phyloP scores from a whole-genome alignment of 2,329 filamentous ascomycete genomes.

The Fusarium concolor region DNA sequence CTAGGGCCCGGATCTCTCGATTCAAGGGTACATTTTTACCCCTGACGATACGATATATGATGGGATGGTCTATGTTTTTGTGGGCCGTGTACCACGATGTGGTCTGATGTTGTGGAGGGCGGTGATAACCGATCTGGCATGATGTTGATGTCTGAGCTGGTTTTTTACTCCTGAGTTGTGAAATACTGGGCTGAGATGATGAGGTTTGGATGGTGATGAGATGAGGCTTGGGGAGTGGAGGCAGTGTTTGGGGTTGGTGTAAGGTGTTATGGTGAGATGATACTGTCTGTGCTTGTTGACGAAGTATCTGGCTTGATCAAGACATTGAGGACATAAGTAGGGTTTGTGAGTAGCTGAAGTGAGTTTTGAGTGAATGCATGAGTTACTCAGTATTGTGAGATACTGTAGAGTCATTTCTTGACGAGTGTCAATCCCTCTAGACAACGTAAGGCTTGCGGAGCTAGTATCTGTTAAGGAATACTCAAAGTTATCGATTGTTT shows the following conservation, averaged over 20 bases:
- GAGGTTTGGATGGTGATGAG: not conserved
- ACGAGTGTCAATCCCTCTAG: no score
- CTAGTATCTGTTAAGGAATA: no score
- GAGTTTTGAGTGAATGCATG: no score
- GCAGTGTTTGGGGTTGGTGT: not conserved
- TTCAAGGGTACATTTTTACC: not conserved
- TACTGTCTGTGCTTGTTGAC: no score
- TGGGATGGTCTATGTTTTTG: not conserved
- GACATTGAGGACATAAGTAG: no score
- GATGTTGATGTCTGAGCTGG: not conserved
- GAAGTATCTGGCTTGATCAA: no score
- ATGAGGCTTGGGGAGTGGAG: not conserved
- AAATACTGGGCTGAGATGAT: not conserved
- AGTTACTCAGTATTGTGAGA: no score
- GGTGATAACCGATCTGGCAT: conserved; percentile 9
- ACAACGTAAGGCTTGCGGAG: no score
- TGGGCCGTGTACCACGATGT: conserved; percentile 9
- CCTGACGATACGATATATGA: conserved; percentile 8
- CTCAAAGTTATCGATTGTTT: no score
- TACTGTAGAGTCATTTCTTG: no score
- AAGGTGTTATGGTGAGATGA: not conserved
- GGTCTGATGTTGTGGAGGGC: conserved; percentile 8
- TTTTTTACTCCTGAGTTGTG: no score
- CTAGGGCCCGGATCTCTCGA: not conserved
- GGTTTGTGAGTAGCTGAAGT: no score